A percentile compares a stretch with the other conserved stretches of the same genome.
Conservation (phyloP, 2,329 filamentous ascomycete species). For the Botrytis paeoniae region DNA sequence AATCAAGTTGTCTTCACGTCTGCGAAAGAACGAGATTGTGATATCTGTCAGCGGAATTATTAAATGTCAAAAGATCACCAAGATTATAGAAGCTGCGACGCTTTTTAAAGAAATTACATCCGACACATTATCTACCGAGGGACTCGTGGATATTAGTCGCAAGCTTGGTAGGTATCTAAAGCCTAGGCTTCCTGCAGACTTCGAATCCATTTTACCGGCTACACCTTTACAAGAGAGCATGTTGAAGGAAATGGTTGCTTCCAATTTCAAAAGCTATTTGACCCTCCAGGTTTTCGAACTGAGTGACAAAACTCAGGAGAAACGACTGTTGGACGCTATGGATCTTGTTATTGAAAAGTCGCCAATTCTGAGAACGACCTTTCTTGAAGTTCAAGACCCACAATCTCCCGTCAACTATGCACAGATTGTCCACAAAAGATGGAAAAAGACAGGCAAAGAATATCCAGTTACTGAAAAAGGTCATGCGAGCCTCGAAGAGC, state of each 20-base stretch:
- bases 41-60: slow-evolving; percentile 76
- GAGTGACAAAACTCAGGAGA: slow-evolving; percentile 50
- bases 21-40: slow-evolving; percentile 58
- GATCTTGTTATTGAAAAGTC: slow-evolving; percentile 54
- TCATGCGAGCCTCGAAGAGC: slow-evolving; percentile 32
- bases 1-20: slow-evolving; percentile 74
- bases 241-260: slow-evolving; percentile 76
- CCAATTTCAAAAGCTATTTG: slow-evolving; percentile 73
- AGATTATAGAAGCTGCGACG: slow-evolving; percentile 47
- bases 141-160: slow-evolving; percentile 32
- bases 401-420: slow-evolving; percentile 53
- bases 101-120: slow-evolving; percentile 15
- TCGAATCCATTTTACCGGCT: slow-evolving; percentile 65
- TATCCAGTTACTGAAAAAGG: neutral
- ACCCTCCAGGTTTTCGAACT: slow-evolving; percentile 77
- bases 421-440: slow-evolving; percentile 47
- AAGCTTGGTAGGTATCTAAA: slow-evolving; percentile 43
- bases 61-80: slow-evolving; percentile 63
- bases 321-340: slow-evolving; percentile 61
- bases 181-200: slow-evolving; percentile 39
- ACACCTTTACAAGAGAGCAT: slow-evolving; percentile 87
- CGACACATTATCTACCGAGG: slow-evolving; percentile 18
- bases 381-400: slow-evolving; percentile 63
- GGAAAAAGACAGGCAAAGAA: neutral
- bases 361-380: slow-evolving; percentile 73